Base-by-base conservation (phyloP, 441 rosid genomes). In the Adansonia madagascariensis region DNA sequence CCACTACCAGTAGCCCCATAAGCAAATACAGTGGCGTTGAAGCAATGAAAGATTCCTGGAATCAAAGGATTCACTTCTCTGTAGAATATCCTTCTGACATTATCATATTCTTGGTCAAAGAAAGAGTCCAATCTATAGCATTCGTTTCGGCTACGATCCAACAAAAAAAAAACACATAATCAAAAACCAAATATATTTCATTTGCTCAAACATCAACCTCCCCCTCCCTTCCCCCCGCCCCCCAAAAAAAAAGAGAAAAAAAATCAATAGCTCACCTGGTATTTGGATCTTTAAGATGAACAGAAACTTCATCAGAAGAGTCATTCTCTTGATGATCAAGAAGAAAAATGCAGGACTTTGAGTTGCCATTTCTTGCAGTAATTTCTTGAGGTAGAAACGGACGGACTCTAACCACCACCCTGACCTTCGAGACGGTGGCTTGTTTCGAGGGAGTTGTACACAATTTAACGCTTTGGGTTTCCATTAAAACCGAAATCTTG, bases 1-100 rank as follows among this genome's bases (percentile, higher is more conserved):
- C 98, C 99, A 66, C 98, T 96, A 41, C 98, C 98, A 3, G 98
- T 91, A 57, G 97, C 99, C 43, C 31, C 99, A 79, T 89, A 96
- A 70, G 98, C 97, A 70, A 94, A 92, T 20, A 91, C 96, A 0
- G 98, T 91, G 24, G 97, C 93, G 53, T 94, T 94, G 74, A 79
- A 86, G 73, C 98, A 97, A 3, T 73, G 82, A 64, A 92, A 92
- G 12, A 92, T 35, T 15, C 92, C 93, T 0, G 87, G 84, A 82
- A 95, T 85, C 82, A 95, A 77, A 67, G 94, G 87, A 0, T 64
- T 85, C 47, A 94, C 96, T 86, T 96, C 99, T 67, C 68, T 84
- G 78, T 87, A 83, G 18, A 90, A 95, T 56, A 94, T 95, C 81
- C 74, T 76, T 75, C 88, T 80, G 69, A 94, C 90, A 24, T 88